Evolutionary conservation across 495 filamentous ascomycete genomes (phyloP).

Genomic region (Xylaria scruposa): DNA sequence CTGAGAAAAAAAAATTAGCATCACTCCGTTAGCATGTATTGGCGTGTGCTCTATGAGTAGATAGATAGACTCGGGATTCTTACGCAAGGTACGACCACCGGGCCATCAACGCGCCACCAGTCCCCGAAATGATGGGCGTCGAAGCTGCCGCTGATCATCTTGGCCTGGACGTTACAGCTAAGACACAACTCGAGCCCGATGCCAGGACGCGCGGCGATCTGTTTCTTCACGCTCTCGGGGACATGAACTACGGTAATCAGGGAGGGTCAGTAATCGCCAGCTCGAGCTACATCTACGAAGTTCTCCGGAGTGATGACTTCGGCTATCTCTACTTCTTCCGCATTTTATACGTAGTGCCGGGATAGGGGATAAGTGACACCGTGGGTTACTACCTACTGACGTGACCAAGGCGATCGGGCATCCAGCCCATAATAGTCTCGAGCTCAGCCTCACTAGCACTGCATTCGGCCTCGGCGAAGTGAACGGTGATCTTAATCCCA

Average conservation of each 20-base stretch:
- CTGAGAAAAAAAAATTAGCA: slow-evolving; percentile 52
- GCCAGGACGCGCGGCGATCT: slow-evolving; percentile 56
- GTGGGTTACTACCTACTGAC: slow-evolving; percentile 53
- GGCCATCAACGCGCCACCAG: slow-evolving; percentile 57
- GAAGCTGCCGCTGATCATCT: slow-evolving; percentile 72
- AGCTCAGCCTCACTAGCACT: slow-evolving; percentile 65
- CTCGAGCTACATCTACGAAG: not conserved
- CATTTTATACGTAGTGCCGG: too few relatives aligned
- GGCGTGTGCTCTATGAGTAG: not conserved
- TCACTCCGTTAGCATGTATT: not conserved
- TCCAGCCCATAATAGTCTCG: slow-evolving; percentile 63
- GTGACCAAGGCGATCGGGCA: slow-evolving; percentile 77
- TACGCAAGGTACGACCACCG: slow-evolving; percentile 48
- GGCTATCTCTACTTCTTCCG: not conserved
- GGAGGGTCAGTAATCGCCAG: not conserved
- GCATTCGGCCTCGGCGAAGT: slow-evolving; percentile 73
- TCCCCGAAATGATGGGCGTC: slow-evolving; percentile 76
- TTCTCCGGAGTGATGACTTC: too few relatives aligned
- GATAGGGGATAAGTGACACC: not conserved
- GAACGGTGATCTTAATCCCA: slow-evolving; percentile 70
- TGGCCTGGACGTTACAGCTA: slow-evolving; percentile 80
- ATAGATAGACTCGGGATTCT: slow-evolving; percentile 16
- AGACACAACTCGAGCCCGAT: slow-evolving; percentile 79
- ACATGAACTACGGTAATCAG: slow-evolving; percentile 58
- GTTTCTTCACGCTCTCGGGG: slow-evolving; percentile 58